Evolutionary conservation across 2,329 filamentous ascomycete species (phyloP).

Genomic region (Talaromyces funiculosus): DNA sequence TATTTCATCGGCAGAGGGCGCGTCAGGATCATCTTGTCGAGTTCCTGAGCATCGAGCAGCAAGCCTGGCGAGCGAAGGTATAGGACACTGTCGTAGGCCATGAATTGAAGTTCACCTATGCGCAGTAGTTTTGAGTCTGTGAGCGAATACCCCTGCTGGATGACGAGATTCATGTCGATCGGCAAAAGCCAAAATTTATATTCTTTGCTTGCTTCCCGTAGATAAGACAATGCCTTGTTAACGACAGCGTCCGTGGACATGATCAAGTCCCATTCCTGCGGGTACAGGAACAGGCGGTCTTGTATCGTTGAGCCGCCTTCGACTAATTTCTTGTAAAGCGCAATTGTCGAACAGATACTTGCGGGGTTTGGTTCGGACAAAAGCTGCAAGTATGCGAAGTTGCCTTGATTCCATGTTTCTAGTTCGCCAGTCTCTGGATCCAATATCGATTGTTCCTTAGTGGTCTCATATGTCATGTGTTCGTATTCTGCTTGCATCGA

Average conservation of each 20-base stretch:
- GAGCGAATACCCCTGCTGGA: constrained; percentile 25
- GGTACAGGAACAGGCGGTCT: constrained; percentile 44
- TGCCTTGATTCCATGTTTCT: constrained; percentile 11
- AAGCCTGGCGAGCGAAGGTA: constrained; percentile 40
- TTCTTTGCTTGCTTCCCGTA: constrained; percentile 34
- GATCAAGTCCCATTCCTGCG: constrained; percentile 39
- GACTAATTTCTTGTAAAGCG: constrained; percentile 39
- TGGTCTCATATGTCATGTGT: constrained; percentile 2
- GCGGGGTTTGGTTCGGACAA: constrained; percentile 38
- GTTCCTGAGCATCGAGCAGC: constrained; percentile 30
- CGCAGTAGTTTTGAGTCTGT: constrained; percentile 36
- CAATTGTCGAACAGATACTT: constrained; percentile 41
- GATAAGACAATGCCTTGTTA: constrained; percentile 30
- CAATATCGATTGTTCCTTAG: constrained; percentile 7
- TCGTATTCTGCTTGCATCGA: constrained; percentile 34
- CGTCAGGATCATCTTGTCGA: constrained; percentile 36
- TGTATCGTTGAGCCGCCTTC: constrained; percentile 30
- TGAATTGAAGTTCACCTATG: constrained; percentile 34
- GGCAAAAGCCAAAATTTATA: constrained; percentile 38
- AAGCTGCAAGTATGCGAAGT: constrained; percentile 41
- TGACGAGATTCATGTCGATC: constrained; percentile 35
- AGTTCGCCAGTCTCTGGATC: constrained; percentile 12
- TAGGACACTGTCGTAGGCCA: constrained; percentile 40
- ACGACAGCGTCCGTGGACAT: constrained; percentile 23
- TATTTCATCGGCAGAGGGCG: constrained; percentile 29